A percentile compares a stretch with the other conserved stretches of the same genome.
Conservation (phyloP, 2,329 filamentous ascomycete genomes). For the Daldinia eschscholtzii region DNA sequence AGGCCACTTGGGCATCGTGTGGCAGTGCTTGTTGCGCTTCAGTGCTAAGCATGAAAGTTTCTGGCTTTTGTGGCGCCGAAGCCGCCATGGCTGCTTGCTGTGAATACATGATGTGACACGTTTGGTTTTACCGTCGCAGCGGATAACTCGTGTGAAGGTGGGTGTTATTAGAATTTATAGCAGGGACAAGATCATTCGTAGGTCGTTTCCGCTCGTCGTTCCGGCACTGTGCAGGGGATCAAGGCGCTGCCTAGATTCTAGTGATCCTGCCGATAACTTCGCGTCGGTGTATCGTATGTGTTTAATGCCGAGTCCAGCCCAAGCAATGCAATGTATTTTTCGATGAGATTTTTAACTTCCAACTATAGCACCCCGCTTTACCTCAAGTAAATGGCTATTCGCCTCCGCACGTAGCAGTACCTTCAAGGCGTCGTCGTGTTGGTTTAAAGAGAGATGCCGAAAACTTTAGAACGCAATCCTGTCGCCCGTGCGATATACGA, state of each 20-base stretch:
- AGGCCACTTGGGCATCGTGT: constrained; percentile 94
- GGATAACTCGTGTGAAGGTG: neutral
- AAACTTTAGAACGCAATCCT: constrained; percentile 44
- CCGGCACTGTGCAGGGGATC: constrained; percentile 27
- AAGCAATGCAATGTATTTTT: constrained; percentile 37
- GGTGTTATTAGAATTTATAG: constrained; percentile 27
- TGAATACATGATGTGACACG: constrained; percentile 73
- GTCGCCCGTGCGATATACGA: constrained; percentile 42
- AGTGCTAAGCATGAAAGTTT: constrained; percentile 98
- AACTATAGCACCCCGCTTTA: constrained; percentile 56
- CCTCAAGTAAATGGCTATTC: constrained; percentile 60
- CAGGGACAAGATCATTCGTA: constrained; percentile 43
- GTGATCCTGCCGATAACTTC: neutral
- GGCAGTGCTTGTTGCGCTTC: constrained; percentile 97
- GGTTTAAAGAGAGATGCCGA: constrained; percentile 49
- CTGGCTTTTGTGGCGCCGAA: constrained; percentile 89
- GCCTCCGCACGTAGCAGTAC: constrained; percentile 49
- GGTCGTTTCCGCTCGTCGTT: constrained; percentile 38
- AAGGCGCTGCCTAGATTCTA: constrained; percentile 48
- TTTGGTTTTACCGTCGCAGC: constrained; percentile 11
- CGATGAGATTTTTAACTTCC: constrained; percentile 13
- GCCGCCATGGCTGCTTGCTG: constrained; percentile 85
- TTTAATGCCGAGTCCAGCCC: constrained; percentile 62
- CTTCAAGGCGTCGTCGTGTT: constrained; percentile 57
- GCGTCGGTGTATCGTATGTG: constrained; percentile 25